Conservation (phyloP, 164 flowering plant genomes). For the Nelumbo lutea region DNA sequence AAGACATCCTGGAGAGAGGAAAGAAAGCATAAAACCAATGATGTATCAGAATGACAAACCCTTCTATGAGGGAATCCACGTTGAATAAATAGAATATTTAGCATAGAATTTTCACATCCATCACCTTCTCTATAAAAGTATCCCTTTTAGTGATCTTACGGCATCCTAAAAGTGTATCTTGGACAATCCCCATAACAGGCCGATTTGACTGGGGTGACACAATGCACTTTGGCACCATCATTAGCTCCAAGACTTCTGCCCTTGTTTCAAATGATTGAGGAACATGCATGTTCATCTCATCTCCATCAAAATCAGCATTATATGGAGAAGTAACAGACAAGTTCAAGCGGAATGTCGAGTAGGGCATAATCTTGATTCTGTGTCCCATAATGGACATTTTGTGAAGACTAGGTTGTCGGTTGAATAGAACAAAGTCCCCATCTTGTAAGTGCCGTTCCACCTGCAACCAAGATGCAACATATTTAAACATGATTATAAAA, state of each 20-base stretch:
- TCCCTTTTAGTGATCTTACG: constrained; percentile 96
- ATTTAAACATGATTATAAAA: not conserved
- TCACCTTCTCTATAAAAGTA: constrained; percentile 93
- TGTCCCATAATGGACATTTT: constrained; percentile 99
- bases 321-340: constrained; percentile 97
- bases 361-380: constrained; percentile 97
- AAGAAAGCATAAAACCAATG: constrained; percentile 6
- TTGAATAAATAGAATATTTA: not conserved
- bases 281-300: constrained; percentile 99
- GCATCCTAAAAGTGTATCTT: constrained; percentile 94
- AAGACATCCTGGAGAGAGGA: constrained; percentile 70
- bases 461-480: constrained; percentile 34
- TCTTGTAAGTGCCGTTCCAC: constrained; percentile 95
- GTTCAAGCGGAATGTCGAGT: constrained; percentile 91
- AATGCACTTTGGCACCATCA: constrained; percentile 99
- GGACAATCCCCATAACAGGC: constrained; percentile 99
- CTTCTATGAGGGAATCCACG: not conserved
- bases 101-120: not conserved
- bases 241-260: constrained; percentile 95
- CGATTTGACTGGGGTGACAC: constrained; percentile 95
- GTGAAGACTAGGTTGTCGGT: constrained; percentile 97
- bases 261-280: constrained; percentile 99
- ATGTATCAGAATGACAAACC: not conserved
- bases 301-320: constrained; percentile 99
- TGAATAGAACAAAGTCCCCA: constrained; percentile 95